phyloP scores from a whole-genome alignment of 2,329 filamentous ascomycete genomes.

The Diaporthe velutina region DNA sequence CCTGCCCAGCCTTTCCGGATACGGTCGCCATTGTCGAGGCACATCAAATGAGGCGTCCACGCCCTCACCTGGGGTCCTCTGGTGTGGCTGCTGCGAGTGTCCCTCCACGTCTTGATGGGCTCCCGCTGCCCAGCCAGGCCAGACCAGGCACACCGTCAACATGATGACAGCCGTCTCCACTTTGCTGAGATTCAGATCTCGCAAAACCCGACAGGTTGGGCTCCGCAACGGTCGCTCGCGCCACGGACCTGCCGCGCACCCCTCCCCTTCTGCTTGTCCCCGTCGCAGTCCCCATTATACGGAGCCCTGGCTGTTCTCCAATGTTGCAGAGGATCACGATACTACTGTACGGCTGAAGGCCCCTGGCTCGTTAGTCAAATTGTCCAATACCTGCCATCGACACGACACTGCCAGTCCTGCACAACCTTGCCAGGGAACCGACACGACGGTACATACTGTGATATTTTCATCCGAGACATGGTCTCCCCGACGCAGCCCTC shows the following conservation, averaged over 20 bases:
- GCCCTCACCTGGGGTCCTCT: neutral
- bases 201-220: constrained; percentile 35
- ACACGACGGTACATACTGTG: constrained; percentile 1
- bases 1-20: constrained; percentile 19
- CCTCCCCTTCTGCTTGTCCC: neutral
- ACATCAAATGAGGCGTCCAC: constrained; percentile 36
- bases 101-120: neutral
- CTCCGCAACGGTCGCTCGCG: constrained; percentile 34
- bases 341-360: constrained; percentile 20
- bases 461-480: constrained; percentile 15
- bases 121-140: neutral
- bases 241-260: constrained; percentile 33
- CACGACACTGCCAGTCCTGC: neutral
- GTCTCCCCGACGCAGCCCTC: constrained; percentile 9
- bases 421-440: constrained; percentile 4
- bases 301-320: constrained; percentile 1
- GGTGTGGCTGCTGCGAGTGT: constrained; percentile 19
- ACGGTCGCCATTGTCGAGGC: constrained; percentile 31
- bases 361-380: neutral
- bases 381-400: neutral
- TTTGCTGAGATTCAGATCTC: constrained; percentile 36
- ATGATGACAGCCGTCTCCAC: constrained; percentile 18
- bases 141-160: constrained; percentile 20
- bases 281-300: constrained; percentile 9
- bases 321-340: constrained; percentile 14